Evolutionary conservation across 345 rosid species (phyloP), one percentile per base, ranked within the genome.

Genomic region (Arabidopsis arenosa): DNA sequence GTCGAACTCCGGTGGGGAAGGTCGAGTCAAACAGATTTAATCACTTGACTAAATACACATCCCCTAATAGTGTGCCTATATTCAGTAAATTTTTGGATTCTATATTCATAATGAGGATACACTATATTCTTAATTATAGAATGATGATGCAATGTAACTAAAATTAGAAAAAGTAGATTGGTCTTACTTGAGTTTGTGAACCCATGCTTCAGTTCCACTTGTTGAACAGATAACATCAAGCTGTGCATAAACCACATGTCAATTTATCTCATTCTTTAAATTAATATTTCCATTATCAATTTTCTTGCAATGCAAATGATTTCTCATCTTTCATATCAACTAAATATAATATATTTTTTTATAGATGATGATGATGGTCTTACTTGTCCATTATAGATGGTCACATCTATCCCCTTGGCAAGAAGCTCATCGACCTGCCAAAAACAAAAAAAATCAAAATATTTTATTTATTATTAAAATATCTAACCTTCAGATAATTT

Each of bases 341-440:
- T 49, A 21, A 39, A 61, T 69, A 63, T 53, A n/a, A 23, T 36
- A 2, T 28, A 0, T 1, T 28, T 2, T 26, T 9, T 55, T 28
- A 26, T 10, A 18, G 14, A 43, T 23, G 14, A 39, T 23, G 14
- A 39, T 9, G 74, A 30, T 55, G 56, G 15, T 58, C 86, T 68
- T 87, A 91, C 98, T 65, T 94, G 98, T 21, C 98, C 98, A 85
- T 75, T 94, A 70, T 94, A 91, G 21, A 94, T 70, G 7, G 96
- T 91, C 40, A 92, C 96, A 75, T 86, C 84, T 54, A 90, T 77
- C 9, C 96, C 97, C 56, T 84, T 88, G 18, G 88, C 80, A 59
- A 94, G 88, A 5, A 91, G 89, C 74, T 87, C 86, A 80, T 90
- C 94, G 15, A 91, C 96, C 96, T 93, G 65, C 15, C 48, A 72